phyloP scores from a whole-genome alignment of 2,329 filamentous ascomycete genomes.

The Penicillium crustosum region DNA sequence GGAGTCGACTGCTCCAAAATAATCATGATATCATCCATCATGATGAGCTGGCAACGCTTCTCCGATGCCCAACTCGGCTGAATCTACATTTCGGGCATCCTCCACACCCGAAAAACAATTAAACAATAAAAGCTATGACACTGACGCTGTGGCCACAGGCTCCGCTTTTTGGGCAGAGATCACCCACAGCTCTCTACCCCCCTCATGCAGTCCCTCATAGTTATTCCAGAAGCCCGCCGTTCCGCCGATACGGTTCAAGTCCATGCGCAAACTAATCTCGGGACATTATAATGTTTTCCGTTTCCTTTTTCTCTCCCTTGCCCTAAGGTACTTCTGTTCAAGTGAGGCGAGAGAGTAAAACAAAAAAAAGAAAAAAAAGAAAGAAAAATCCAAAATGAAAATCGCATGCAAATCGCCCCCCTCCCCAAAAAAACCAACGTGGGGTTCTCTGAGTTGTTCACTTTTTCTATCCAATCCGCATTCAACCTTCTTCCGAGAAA shows the following conservation, averaged over 20 bases:
- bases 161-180: constrained; percentile 26
- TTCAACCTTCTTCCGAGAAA: constrained; percentile 17
- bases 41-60: constrained; percentile 17
- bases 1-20: background rate
- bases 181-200: constrained; percentile 13
- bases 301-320: constrained; percentile 3
- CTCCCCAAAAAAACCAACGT: constrained; percentile 15
- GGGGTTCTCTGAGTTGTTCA: constrained; percentile 33
- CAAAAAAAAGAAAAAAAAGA: background rate
- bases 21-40: constrained; percentile 4
- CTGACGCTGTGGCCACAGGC: constrained; percentile 8
- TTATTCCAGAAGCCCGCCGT: constrained; percentile 24
- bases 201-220: constrained; percentile 21
- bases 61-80: constrained; percentile 10
- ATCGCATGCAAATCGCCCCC: background rate
- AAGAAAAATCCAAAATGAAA: background rate
- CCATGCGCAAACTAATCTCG: constrained; percentile 15
- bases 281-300: constrained; percentile 6
- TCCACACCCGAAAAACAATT: background rate
- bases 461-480: constrained; percentile 20
- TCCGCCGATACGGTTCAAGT: constrained; percentile 20
- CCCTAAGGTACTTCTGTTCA: constrained; percentile 5
- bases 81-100: constrained; percentile 7
- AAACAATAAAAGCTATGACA: constrained; percentile 8
- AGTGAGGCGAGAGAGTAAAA: background rate